phyloP scores from a whole-genome alignment of 2,329 filamentous ascomycete genomes.

The Fusarium hainanense region DNA sequence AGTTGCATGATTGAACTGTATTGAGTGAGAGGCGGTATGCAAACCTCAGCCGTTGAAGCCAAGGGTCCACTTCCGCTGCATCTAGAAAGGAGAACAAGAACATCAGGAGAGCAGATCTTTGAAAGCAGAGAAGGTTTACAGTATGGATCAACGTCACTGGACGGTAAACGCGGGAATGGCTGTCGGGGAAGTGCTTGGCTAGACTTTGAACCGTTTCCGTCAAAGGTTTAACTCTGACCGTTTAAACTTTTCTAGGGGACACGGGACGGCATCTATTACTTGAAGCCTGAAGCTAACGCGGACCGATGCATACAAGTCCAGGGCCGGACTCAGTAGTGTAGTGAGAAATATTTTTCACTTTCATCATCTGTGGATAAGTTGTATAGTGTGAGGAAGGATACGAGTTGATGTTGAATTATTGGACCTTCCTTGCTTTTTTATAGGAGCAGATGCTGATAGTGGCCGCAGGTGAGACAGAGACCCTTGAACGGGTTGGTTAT shows the following conservation, averaged over 20 bases:
- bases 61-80: conserved; percentile 20
- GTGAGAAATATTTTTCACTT: not conserved
- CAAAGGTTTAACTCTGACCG: conserved; percentile 10
- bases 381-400: not conserved
- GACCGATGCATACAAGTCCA: conserved; percentile 26
- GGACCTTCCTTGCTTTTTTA: conserved; percentile 8
- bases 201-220: conserved; percentile 31
- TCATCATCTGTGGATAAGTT: not conserved
- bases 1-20: conserved; percentile 26
- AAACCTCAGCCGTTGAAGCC: conserved; percentile 27
- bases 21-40: conserved; percentile 37
- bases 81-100: conserved; percentile 16
- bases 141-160: conserved; percentile 11
- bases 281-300: conserved; percentile 37
- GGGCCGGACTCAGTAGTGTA: conserved; percentile 14
- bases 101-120: not conserved
- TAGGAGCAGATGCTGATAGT: not conserved
- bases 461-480: conserved; percentile 10
- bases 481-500: conserved; percentile 8
- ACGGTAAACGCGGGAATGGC: conserved; percentile 36
- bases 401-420: conserved; percentile 5
- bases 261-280: conserved; percentile 16
- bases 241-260: conserved; percentile 22
- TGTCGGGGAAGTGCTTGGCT: conserved; percentile 10
- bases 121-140: not conserved